A percentile compares a stretch with the other conserved stretches of the same genome.
These are phyloP conservation scores for Cicer chorassanicum DNA, from an alignment of 306 rosid genomes.

Conservation along the genomic window DNA sequence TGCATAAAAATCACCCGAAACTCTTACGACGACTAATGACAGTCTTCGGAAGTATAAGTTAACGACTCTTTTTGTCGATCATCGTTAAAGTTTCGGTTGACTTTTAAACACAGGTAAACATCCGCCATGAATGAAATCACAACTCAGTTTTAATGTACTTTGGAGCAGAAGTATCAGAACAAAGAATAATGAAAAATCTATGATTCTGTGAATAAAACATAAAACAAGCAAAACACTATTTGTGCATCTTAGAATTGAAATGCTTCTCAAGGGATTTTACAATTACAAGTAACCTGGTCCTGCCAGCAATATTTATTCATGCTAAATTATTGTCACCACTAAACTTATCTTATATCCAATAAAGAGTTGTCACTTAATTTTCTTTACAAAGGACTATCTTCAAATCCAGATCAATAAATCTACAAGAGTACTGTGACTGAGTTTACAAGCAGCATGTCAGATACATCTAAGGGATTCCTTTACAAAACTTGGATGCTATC, in stretches of 20 bases:
- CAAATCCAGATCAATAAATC: constrained; percentile 47
- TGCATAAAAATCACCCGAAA: too few species aligned
- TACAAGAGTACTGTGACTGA: constrained; percentile 43
- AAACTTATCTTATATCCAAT: constrained; percentile 38
- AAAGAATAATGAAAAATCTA: not conserved
- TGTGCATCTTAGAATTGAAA: constrained; percentile 35
- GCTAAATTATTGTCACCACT: constrained; percentile 36
- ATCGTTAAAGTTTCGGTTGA: too few species aligned
- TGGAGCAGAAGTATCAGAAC: not conserved
- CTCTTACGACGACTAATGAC: too few species aligned
- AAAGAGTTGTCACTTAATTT: constrained; percentile 42
- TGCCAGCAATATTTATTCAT: constrained; percentile 39
- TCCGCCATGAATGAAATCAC: not conserved
- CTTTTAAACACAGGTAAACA: too few species aligned
- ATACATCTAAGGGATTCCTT: constrained; percentile 8
- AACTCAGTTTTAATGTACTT: not conserved
- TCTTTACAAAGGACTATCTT: constrained; percentile 53
- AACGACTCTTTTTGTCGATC: too few species aligned
- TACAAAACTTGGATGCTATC: constrained; percentile 41
- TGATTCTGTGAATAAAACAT: not conserved
- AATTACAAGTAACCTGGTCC: constrained; percentile 23
- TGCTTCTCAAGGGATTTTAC: constrained; percentile 13
- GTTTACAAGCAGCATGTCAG: constrained; percentile 39
- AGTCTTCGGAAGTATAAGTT: too few species aligned
- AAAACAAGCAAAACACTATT: not conserved